Base-by-base conservation (phyloP, 2,329 filamentous ascomycete genomes). In the Pleurostoma richardsiae region DNA sequence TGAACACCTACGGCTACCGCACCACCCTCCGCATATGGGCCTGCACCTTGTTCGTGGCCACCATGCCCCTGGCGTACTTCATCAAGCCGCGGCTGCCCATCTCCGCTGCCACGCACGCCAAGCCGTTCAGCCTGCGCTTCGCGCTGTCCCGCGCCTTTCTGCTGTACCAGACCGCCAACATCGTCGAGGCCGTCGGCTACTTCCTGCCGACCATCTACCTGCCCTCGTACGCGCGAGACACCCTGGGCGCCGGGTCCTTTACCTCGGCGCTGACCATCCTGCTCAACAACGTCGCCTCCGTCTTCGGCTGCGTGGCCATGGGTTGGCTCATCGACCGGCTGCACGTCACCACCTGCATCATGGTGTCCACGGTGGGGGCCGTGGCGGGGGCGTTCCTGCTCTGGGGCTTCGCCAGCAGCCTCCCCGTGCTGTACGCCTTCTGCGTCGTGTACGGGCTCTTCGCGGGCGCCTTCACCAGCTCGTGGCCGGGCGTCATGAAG, bases 381-480 rank as follows among this genome's bases (percentile, higher is more conserved):
- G 71, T 77, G 0, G 45, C 80, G 4, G 76, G 78, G 0, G 77
- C 74, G 0, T 74, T 86, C 27, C 58, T 85, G 8, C 63, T 86
- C 27, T 87, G 83, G 84, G 84, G 82, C 0, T 62, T 77, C 29
- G 74, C 78, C 26, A 71, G 69, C 0, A 73, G 67, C 6, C 62
- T 83, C 28, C 70, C 71, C 0, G 63, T 82, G 4, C 59, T 86
- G 30, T 76, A 82, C 28, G 53, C 79, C 6, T 87, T 83, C 59
- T 79, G 81, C 31, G 62, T 84, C 19, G 66, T 75, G 4, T 87
- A 83, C 55, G 84, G 83, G 1, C 70, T 86, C 53, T 86, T 85
- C 46, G 82, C 82, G 0, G 80, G 82, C 0, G 76, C 79, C 0
- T 87, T 82, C 57, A 79, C 77, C 3, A 76, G 78, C 1, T 77